Percentiles rank a stretch among this genome's conserved stretches.
Conservation (phyloP, 2,329 filamentous ascomycete genomes). For the Sporothrix brasiliensis region DNA sequence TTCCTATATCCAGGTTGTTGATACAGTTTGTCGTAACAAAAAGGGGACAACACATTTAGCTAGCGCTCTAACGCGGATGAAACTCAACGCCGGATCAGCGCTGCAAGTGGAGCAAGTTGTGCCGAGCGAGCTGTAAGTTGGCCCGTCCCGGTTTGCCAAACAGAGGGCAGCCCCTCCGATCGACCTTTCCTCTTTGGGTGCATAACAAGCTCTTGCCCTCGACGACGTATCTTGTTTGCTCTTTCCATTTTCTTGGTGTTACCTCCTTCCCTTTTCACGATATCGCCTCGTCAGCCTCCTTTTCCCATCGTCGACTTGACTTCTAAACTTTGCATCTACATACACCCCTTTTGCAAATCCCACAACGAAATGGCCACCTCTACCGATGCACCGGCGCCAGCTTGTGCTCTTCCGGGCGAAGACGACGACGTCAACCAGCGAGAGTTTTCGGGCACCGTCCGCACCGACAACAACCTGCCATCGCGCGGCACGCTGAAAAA, state of each 20-base stretch:
- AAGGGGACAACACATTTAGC: background rate
- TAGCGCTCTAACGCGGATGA: constrained; percentile 31
- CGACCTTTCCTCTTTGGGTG: constrained; percentile 17
- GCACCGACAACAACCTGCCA: constrained; percentile 60
- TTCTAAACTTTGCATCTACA: background rate
- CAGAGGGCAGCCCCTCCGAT: background rate
- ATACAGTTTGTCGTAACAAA: background rate
- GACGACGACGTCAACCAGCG: constrained; percentile 38
- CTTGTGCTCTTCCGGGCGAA: background rate
- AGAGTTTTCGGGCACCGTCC: constrained; percentile 61
- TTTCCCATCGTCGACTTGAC: background rate
- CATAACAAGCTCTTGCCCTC: constrained; percentile 13
- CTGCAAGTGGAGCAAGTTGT: background rate
- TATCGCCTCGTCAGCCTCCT: background rate
- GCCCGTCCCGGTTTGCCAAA: constrained; percentile 16
- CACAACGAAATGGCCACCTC: constrained; percentile 16
- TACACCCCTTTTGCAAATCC: background rate
- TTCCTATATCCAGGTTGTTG: too few relatives aligned
- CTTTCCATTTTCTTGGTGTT: background rate
- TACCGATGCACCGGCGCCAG: constrained; percentile 8
- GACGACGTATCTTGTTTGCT: constrained; percentile 11
- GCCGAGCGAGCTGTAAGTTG: constrained; percentile 18
- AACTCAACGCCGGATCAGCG: constrained; percentile 24
- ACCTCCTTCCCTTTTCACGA: background rate
- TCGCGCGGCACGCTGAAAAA: constrained; percentile 52